phyloP scores from a whole-genome alignment of 1,284 basidiomycete species.

The Fomitiporia mediterranea region DNA sequence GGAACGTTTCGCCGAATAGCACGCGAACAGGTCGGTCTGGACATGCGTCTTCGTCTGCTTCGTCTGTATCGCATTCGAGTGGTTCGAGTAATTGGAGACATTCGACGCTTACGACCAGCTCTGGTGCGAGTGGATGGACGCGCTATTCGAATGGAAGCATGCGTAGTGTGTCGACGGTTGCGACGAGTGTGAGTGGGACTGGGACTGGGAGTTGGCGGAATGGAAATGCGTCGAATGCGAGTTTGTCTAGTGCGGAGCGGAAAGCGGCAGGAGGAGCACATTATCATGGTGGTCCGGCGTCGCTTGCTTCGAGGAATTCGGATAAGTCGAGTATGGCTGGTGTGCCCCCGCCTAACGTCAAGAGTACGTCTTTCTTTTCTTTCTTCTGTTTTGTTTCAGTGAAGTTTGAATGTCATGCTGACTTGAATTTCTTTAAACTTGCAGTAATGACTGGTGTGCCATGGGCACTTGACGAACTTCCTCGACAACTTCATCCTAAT shows the following conservation, averaged over 20 bases:
- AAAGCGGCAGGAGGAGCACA: neutral
- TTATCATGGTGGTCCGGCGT: constrained; percentile 17
- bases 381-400: constrained; percentile 10
- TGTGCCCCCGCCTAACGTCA: constrained; percentile 58
- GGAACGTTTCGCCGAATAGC: constrained; percentile 51
- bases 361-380: constrained; percentile 50
- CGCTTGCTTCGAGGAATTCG: constrained; percentile 30
- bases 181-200: constrained; percentile 67
- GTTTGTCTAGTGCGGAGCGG: constrained; percentile 26
- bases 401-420: constrained; percentile 12
- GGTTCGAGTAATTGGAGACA: constrained; percentile 70
- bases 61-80: constrained; percentile 53
- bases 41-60: constrained; percentile 21
- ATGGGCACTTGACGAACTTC: constrained; percentile 63
- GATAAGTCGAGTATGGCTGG: constrained; percentile 27
- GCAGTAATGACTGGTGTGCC: constrained; percentile 71
- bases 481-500: constrained; percentile 56
- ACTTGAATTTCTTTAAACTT: constrained; percentile 7
- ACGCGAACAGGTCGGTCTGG: constrained; percentile 33
- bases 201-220: constrained; percentile 44
- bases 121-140: constrained; percentile 67
- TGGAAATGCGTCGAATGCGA: constrained; percentile 27
- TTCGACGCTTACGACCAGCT: constrained; percentile 62
- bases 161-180: constrained; percentile 68
- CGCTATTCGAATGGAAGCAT: constrained; percentile 72